Evolutionary conservation across 768 basidiomycete genomes (phyloP), one percentile per base, ranked within the genome.

Genomic region (Neoboletus brunneissimus): DNA sequence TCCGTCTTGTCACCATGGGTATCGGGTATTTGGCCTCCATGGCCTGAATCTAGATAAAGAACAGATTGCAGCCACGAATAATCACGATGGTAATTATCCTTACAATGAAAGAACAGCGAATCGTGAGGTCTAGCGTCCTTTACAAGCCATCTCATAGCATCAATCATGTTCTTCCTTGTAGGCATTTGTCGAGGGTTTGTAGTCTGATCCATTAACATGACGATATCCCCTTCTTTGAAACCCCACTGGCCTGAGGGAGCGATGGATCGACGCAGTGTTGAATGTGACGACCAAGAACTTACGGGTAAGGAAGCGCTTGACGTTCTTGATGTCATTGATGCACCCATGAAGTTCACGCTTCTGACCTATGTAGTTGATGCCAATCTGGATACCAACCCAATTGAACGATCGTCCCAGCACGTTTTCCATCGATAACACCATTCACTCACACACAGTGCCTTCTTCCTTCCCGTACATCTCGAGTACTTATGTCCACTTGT

Each of bases 1-100:
- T 91, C 88, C 0, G 77, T 73, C 71, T 95, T 87, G 61, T 92
- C 91, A 4, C 89, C 90, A 61, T 91, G 80, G 2, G 73, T 57
- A 71, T 97, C 94, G 51, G 77, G 78, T 3, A 87, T 86, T 67
- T 95, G 94, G 11, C 94, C 96, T n/a, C 97, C 96, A 64, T 98
- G 95, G 0, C 95, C 96, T 1, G 94, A 96, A 72, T 92, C 89
- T 90, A 54, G 25, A 53, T 10, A n/a, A 46, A 42, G 5, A 43
- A 38, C 8, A 42, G 34, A 20, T 25, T 52, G 3, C 7, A 34
- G 1, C 7, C 15, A 31, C 20, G 8, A 40, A 34, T 25, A 20
- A 31, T 29, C 11, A 41, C 15, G 7, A 13, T 37, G 22, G 2
- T 0, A 7, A 27, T 7, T 20, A 43, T 34, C 43, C 72, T 54